Conservation (phyloP, 2,329 filamentous ascomycete species). For the Xylaria sp. region DNA sequence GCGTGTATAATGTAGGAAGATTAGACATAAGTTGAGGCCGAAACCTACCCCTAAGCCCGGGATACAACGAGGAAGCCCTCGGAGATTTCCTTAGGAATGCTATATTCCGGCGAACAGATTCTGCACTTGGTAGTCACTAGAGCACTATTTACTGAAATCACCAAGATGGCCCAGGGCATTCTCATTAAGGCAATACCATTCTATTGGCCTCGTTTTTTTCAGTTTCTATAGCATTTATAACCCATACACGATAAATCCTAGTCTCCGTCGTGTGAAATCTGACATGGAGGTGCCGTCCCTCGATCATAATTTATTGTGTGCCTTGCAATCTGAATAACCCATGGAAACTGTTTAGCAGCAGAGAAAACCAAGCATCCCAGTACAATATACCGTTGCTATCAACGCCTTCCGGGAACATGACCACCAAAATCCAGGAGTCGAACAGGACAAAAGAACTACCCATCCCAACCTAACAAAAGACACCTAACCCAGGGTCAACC, state of each 20-base stretch:
- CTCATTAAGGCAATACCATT: background rate
- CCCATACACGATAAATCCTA: background rate
- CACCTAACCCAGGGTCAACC: background rate
- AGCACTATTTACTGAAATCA: background rate
- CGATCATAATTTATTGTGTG: background rate
- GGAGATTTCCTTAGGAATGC: background rate
- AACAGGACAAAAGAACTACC: background rate
- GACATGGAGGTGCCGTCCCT: background rate
- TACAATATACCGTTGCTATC: background rate
- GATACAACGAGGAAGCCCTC: background rate
- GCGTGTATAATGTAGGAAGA: background rate
- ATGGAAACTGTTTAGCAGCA: background rate
- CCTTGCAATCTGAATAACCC: background rate
- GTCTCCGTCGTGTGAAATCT: background rate
- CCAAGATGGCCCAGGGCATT: background rate
- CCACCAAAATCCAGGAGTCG: background rate
- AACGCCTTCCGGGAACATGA: background rate
- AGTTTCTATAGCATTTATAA: no score
- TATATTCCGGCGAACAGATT: background rate
- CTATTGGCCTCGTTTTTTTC: slow-evolving; percentile 1
- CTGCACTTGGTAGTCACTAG: background rate
- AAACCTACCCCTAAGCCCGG: background rate
- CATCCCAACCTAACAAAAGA: background rate
- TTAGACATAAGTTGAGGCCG: background rate
- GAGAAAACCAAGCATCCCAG: background rate